Evolutionary conservation across 2,329 filamentous ascomycete species (phyloP).

Genomic region (Tolypocladium album): DNA sequence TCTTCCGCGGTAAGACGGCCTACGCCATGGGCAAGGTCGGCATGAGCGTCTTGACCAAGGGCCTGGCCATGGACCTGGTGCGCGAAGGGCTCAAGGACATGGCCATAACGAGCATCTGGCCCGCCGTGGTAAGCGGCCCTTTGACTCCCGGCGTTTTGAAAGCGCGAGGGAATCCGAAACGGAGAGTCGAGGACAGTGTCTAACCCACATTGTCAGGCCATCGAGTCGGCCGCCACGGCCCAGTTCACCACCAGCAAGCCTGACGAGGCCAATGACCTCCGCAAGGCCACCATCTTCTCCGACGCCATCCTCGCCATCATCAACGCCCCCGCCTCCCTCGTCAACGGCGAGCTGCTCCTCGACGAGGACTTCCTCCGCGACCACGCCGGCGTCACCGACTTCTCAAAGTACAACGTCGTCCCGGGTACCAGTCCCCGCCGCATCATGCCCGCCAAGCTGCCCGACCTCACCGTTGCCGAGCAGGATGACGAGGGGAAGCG

Average conservation of each 20-base stretch:
- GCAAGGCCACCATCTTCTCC: slow-evolving; percentile 64
- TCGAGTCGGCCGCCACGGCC: slow-evolving; percentile 66
- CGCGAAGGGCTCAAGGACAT: slow-evolving; percentile 49
- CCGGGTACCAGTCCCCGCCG: slow-evolving; percentile 52
- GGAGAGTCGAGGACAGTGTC: not conserved
- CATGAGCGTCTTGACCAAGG: slow-evolving; percentile 75
- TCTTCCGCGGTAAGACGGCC: slow-evolving; percentile 76
- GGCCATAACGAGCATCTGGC: slow-evolving; percentile 78
- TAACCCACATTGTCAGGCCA: slow-evolving; percentile 27
- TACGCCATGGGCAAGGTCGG: slow-evolving; percentile 72
- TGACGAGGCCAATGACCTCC: slow-evolving; percentile 44
- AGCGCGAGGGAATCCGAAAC: not conserved
- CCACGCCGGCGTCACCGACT: slow-evolving; percentile 55
- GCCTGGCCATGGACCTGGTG: slow-evolving; percentile 68
- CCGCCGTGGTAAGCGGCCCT: slow-evolving; percentile 48
- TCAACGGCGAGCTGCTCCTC: slow-evolving; percentile 63
- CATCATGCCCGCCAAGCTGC: slow-evolving; percentile 67
- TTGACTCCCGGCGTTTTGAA: not conserved
- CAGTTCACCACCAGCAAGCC: slow-evolving; percentile 33
- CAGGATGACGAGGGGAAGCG: slow-evolving; percentile 70
- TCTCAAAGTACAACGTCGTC: slow-evolving; percentile 62
- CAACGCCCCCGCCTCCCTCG: slow-evolving; percentile 39
- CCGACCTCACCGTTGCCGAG: slow-evolving; percentile 61
- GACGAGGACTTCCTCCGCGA: slow-evolving; percentile 73
- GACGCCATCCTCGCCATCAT: slow-evolving; percentile 70